These are phyloP conservation scores for Coemansia sp. DNA, from an alignment of 192 early-diverging fungal species.

Conservation along the genomic window DNA sequence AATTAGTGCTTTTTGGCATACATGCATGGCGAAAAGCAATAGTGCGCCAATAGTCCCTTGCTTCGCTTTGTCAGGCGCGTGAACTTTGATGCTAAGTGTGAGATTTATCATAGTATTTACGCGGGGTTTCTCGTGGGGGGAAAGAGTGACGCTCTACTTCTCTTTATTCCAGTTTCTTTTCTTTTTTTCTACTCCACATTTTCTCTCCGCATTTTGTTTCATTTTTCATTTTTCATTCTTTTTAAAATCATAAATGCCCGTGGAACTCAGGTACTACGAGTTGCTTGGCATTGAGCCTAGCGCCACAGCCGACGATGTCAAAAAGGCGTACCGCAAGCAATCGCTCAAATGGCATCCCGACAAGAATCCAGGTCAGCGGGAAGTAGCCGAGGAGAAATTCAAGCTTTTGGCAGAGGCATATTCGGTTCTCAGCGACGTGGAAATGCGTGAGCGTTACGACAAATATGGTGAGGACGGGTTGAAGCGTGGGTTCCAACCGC, in stretches of 20 bases:
- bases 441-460: slow-evolving; percentile 46
- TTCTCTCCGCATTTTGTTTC: neutral
- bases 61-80: neutral
- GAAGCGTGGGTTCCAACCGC: slow-evolving; percentile 40
- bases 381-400: slow-evolving; percentile 52
- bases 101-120: neutral
- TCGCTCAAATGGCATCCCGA: slow-evolving; percentile 77
- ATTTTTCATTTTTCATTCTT: neutral
- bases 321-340: slow-evolving; percentile 73
- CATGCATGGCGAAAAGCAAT: neutral
- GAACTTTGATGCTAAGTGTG: neutral
- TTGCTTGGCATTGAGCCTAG: slow-evolving; percentile 63
- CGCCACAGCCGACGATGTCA: slow-evolving; percentile 71
- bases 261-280: slow-evolving; percentile 65
- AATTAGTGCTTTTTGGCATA: neutral
- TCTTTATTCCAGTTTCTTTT: neutral
- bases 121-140: neutral
- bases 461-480: slow-evolving; percentile 49
- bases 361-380: slow-evolving; percentile 57
- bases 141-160: neutral
- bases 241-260: slow-evolving; percentile 25
- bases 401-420: slow-evolving; percentile 57
- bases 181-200: slow-evolving; percentile 2
- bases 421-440: slow-evolving; percentile 52
- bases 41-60: neutral